A percentile compares a stretch with the other conserved stretches of the same genome.
phyloP scores from a whole-genome alignment of 345 rosid species.

The Gossypium longicalyx region DNA sequence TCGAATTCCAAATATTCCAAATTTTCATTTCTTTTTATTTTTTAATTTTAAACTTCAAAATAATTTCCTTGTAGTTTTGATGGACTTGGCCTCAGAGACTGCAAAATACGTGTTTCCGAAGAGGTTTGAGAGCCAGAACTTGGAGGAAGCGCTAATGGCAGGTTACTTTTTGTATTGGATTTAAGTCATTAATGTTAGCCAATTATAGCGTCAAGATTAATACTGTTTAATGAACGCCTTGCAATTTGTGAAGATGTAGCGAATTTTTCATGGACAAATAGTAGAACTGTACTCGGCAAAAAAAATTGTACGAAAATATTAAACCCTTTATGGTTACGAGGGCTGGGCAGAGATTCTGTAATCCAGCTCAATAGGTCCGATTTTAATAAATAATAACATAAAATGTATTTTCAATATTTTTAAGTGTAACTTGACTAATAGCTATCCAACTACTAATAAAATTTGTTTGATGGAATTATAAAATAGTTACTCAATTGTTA shows the following conservation, averaged over 20 bases:
- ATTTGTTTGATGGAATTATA: no score
- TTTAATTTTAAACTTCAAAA: neutral
- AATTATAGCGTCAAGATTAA: neutral
- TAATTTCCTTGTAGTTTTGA: conserved; percentile 46
- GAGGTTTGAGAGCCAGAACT: conserved; percentile 54
- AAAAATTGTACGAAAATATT: neutral
- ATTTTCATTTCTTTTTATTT: neutral
- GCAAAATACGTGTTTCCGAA: conserved; percentile 75
- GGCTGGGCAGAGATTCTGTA: no score
- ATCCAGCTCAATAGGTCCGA: no score
- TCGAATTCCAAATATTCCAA: conserved; percentile 6
- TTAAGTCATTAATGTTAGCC: neutral
- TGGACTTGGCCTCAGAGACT: conserved; percentile 62
- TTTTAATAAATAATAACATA: no score
- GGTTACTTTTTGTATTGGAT: conserved; percentile 30
- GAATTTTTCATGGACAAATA: neutral
- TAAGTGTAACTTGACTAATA: no score
- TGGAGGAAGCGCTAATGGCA: conserved; percentile 88
- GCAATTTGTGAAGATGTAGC: neutral
- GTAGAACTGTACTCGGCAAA: neutral
- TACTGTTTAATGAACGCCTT: neutral
- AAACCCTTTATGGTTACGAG: neutral
- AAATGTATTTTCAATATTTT: no score
- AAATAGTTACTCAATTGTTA: no score
- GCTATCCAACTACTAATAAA: no score